phyloP scores from a whole-genome alignment of 1,284 basidiomycete genomes.

The Malassezia furfur region DNA sequence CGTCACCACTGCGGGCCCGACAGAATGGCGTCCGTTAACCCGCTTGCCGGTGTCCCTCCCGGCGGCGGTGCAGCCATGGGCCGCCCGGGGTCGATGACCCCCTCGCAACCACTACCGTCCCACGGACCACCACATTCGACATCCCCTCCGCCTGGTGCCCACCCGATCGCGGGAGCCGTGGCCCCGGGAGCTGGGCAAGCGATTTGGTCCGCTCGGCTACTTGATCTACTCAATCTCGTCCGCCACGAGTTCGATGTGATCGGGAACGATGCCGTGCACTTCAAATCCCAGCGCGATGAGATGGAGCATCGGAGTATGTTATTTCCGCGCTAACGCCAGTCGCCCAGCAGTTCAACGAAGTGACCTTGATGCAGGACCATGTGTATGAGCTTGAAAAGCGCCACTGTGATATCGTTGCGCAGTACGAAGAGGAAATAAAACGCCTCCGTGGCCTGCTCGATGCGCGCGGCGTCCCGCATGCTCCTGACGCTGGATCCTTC shows the following conservation, averaged over 20 bases:
- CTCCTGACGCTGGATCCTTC: neutral
- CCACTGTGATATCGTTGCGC: conserved; percentile 62
- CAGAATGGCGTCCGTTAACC: conserved; percentile 14
- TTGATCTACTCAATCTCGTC: conserved; percentile 72
- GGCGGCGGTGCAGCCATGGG: neutral
- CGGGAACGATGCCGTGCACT: conserved; percentile 59
- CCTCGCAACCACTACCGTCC: conserved; percentile 7
- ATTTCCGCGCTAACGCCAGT: conserved; percentile 15
- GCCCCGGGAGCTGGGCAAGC: conserved; percentile 5
- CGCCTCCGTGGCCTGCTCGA: conserved; percentile 62
- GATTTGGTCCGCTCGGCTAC: conserved; percentile 52
- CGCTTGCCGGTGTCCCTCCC: conserved; percentile 9
- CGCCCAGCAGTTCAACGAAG: conserved; percentile 33
- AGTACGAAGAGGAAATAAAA: conserved; percentile 65
- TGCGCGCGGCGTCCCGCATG: conserved; percentile 18
- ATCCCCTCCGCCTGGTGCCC: conserved; percentile 1
- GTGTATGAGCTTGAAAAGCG: conserved; percentile 68
- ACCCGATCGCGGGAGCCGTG: conserved; percentile 4
- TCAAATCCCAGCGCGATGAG: conserved; percentile 75
- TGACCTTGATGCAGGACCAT: conserved; percentile 51
- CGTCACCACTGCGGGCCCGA: neutral
- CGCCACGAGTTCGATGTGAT: conserved; percentile 76
- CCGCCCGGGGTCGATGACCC: neutral
- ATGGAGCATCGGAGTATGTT: conserved; percentile 71
- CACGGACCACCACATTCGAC: conserved; percentile 3